A percentile compares a stretch with the other conserved stretches of the same genome.
phyloP scores from a whole-genome alignment of 352 stramenopile species.

The Aphanomyces invadans region DNA sequence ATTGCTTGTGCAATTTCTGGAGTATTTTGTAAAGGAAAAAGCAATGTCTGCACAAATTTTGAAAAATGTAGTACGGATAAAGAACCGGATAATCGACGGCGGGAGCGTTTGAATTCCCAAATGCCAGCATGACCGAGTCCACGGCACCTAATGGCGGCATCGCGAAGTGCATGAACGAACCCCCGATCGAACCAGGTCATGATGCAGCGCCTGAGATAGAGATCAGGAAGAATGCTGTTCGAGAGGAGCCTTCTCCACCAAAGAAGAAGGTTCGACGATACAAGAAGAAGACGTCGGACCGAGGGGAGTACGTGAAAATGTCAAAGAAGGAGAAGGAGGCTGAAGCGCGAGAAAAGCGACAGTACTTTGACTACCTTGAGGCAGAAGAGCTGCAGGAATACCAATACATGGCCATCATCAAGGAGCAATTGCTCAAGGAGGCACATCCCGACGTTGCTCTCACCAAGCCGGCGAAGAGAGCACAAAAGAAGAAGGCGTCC shows the following conservation, averaged over 20 bases:
- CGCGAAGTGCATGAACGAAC: neutral
- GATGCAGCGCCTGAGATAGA: neutral
- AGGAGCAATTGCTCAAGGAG: neutral
- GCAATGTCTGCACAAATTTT: neutral
- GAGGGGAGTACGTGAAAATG: neutral
- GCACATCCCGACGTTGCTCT: neutral
- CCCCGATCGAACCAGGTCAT: neutral
- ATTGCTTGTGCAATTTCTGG: too few species aligned
- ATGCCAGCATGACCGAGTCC: neutral
- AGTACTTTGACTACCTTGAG: neutral
- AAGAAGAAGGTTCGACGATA: neutral
- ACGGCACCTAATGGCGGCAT: neutral
- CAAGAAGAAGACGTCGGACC: neutral
- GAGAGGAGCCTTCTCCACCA: neutral
- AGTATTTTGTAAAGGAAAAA: too few species aligned
- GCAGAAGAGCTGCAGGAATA: neutral
- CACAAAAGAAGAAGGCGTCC: neutral
- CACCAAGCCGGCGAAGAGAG: neutral
- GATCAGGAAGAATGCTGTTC: neutral
- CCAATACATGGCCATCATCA: slow-evolving; percentile 1
- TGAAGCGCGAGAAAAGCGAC: neutral
- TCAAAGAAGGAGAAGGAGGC: slow-evolving; percentile 4
- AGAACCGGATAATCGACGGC: neutral
- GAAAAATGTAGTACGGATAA: neutral
- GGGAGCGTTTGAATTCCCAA: neutral